A percentile compares a stretch with the other conserved stretches of the same genome.
phyloP scores from a whole-genome alignment of 306 rosid species.

The Lathyrus sativus region DNA sequence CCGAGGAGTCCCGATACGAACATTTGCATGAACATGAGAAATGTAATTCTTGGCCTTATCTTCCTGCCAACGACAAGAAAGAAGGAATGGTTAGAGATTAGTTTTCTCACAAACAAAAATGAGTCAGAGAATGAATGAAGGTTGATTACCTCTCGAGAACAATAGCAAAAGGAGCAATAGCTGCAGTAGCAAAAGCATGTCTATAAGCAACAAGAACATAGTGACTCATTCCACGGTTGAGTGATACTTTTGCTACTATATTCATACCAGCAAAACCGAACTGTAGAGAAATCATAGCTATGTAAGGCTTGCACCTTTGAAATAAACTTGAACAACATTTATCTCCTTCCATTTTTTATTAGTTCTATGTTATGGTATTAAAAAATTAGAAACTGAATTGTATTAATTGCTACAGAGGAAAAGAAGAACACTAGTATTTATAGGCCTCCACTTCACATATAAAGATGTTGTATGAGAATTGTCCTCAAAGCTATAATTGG shows the following conservation, averaged over 20 bases:
- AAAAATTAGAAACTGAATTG: no score
- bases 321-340: conserved; percentile 39
- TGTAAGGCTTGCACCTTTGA: conserved; percentile 72
- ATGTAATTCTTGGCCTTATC: conserved; percentile 80
- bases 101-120: background rate
- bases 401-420: conserved; percentile 40
- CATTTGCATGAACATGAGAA: conserved; percentile 64
- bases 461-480: background rate
- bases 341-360: conserved; percentile 45
- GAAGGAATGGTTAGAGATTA: conserved; percentile 21
- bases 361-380: background rate
- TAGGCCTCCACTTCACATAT: conserved; percentile 8
- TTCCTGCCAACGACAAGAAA: conserved; percentile 53
- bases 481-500: background rate
- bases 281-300: conserved; percentile 82
- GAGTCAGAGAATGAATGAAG: background rate
- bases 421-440: conserved; percentile 55
- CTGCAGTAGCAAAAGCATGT: conserved; percentile 86
- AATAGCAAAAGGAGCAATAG: conserved; percentile 91
- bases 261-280: conserved; percentile 97
- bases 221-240: conserved; percentile 91
- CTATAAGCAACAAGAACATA: conserved; percentile 88
- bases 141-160: conserved; percentile 72
- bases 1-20: conserved; percentile 86
- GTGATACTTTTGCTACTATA: conserved; percentile 80